phyloP scores from a whole-genome alignment of 2,329 filamentous ascomycete genomes.

The Sarocladium kiliense region DNA sequence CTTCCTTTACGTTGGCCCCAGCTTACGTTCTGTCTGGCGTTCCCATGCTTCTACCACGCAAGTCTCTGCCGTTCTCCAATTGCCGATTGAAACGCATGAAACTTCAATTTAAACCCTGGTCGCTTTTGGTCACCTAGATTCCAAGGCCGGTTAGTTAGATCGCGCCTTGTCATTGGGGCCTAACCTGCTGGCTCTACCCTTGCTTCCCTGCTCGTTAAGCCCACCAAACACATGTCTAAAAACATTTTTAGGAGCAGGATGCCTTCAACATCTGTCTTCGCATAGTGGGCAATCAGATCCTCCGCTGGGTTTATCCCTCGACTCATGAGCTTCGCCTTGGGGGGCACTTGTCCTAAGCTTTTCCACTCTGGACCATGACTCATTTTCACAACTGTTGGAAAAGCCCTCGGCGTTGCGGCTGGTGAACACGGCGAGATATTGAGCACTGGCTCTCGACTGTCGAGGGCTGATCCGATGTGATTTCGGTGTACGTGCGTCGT shows the following conservation, averaged over 20 bases:
- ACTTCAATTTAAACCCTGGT: conserved; percentile 6
- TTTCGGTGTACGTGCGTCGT: not conserved
- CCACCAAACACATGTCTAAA: not conserved
- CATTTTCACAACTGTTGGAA: not conserved
- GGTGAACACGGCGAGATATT: too few relatives aligned
- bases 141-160: not conserved
- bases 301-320: not conserved
- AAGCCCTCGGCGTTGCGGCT: too few relatives aligned
- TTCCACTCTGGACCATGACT: too few relatives aligned
- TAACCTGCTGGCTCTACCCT: not conserved
- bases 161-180: not conserved
- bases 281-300: not conserved
- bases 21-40: not conserved
- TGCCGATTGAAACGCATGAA: conserved; percentile 8
- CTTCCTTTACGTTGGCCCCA: not conserved
- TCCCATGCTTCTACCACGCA: not conserved
- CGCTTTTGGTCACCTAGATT: not conserved
- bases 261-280: too few relatives aligned
- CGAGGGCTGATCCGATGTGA: too few relatives aligned
- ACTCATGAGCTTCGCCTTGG: not conserved
- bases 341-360: not conserved
- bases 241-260: not conserved
- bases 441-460: too few relatives aligned
- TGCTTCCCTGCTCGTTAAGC: not conserved
- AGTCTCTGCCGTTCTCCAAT: not conserved